Evolutionary conservation across 768 basidiomycete species (phyloP).

Genomic region (Mycena galericulata): DNA sequence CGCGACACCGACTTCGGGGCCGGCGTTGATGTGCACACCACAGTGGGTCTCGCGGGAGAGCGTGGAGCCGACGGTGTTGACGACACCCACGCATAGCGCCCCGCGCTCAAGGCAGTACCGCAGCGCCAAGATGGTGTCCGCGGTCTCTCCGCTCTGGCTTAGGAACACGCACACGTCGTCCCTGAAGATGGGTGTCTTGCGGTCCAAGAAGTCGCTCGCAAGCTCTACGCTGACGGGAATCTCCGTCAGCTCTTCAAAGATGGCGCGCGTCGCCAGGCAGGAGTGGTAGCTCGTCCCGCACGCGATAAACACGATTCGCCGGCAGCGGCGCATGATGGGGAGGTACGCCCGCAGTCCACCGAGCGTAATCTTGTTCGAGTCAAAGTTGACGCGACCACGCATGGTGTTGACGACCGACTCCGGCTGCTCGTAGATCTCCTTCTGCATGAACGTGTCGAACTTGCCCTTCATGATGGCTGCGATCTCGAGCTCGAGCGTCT

Average conservation of each 20-base stretch:
- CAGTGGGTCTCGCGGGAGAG: constrained; percentile 98
- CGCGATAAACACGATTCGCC: constrained; percentile 97
- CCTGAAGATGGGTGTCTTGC: constrained; percentile 99
- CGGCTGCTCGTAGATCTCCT: constrained; percentile 99
- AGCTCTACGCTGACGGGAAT: constrained; percentile 98
- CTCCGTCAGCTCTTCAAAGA: constrained; percentile 99
- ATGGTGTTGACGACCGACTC: constrained; percentile 99
- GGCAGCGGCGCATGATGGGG: constrained; percentile 93
- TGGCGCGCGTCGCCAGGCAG: constrained; percentile 94
- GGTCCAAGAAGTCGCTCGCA: constrained; percentile 97
- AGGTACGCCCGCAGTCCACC: constrained; percentile 97
- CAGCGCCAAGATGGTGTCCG: constrained; percentile 96
- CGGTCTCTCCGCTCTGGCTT: constrained; percentile 98
- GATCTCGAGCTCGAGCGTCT: constrained; percentile 97
- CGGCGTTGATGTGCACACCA: constrained; percentile 99
- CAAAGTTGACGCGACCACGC: constrained; percentile 99
- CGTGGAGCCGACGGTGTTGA: constrained; percentile 98
- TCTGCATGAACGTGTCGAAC: constrained; percentile 99
- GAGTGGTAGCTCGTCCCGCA: constrained; percentile 99
- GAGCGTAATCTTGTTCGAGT: constrained; percentile 89
- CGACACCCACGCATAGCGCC: constrained; percentile 95
- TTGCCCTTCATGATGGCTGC: constrained; percentile 99
- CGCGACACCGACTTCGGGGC: constrained; percentile 98
- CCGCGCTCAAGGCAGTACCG: constrained; percentile 97
- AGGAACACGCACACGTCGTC: constrained; percentile 98